Evolutionary conservation across 2,329 filamentous ascomycete genomes (phyloP).

Genomic region (Alternaria gansuensis): DNA sequence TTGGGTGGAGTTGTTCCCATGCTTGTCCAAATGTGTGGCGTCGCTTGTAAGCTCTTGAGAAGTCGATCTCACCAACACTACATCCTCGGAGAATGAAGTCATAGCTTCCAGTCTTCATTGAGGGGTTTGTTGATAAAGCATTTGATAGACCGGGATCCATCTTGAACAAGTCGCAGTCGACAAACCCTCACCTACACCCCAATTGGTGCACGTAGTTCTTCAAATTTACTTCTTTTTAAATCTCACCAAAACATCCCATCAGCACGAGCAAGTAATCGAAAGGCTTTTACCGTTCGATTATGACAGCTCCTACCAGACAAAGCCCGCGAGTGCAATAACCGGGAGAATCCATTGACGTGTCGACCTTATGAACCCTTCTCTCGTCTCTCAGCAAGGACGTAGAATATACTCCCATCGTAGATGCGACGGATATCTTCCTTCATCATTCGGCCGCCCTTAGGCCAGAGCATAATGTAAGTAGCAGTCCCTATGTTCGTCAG

Average conservation of each 20-base stretch:
- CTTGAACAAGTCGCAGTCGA: no score
- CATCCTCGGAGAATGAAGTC: no score
- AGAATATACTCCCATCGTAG: slow-evolving; percentile 64
- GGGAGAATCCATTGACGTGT: fast-evolving
- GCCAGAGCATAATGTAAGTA: slow-evolving; percentile 64
- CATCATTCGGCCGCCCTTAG: slow-evolving; percentile 63
- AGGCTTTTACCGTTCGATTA: background rate
- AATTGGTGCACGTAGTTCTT: background rate
- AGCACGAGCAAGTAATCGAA: background rate
- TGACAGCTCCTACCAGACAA: background rate
- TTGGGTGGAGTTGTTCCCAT: no score
- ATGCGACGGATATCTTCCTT: slow-evolving; percentile 66
- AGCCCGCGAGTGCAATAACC: no score
- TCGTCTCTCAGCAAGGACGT: slow-evolving; percentile 38
- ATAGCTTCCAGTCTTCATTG: no score
- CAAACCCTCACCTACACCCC: no score
- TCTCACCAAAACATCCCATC: background rate
- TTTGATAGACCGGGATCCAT: no score
- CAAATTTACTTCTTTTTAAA: background rate
- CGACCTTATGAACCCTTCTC: slow-evolving; percentile 1
- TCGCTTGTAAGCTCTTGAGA: no score
- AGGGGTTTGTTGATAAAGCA: no score
- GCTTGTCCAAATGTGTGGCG: no score
- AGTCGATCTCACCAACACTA: no score
- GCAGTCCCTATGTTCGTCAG: slow-evolving; percentile 52